Conservation (phyloP, 148 eudicot species). For the Drosera capensis region DNA sequence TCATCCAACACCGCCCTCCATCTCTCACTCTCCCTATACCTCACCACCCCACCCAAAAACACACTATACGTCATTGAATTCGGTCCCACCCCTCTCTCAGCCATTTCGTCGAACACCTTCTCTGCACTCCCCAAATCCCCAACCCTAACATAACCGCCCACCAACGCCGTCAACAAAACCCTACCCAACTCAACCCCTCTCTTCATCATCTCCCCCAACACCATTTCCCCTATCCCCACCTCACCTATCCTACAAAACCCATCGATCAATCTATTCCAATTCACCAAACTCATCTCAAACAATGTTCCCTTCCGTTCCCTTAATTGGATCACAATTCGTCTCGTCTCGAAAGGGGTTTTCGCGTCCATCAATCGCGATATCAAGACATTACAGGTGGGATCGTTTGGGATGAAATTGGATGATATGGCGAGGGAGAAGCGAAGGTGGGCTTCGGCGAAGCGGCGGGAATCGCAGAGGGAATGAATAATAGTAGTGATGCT, state of each 20-base stretch:
- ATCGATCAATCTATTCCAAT: slow-evolving; percentile 68
- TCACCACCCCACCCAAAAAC: slow-evolving; percentile 43
- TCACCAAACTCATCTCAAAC: slow-evolving; percentile 49
- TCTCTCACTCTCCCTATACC: slow-evolving; percentile 22
- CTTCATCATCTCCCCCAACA: slow-evolving; percentile 42
- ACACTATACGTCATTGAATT: slow-evolving; percentile 53
- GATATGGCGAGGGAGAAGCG: slow-evolving; percentile 25
- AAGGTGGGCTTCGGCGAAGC: slow-evolving; percentile 59
- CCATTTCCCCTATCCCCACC: slow-evolving; percentile 29
- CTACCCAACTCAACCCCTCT: slow-evolving; percentile 55
- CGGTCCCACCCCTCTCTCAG: slow-evolving; percentile 26
- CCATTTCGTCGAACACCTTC: slow-evolving; percentile 67
- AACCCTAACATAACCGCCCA: slow-evolving; percentile 43
- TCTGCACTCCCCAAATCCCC: slow-evolving; percentile 41
- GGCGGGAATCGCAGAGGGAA: slow-evolving; percentile 40
- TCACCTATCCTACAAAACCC: slow-evolving; percentile 29
- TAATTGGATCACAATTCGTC: slow-evolving; percentile 26
- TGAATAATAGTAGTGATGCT: slow-evolving; percentile 61
- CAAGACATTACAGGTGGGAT: slow-evolving; percentile 70
- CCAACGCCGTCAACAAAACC: slow-evolving; percentile 60
- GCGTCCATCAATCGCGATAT: slow-evolving; percentile 50
- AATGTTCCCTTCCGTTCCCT: slow-evolving; percentile 23
- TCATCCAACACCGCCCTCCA: slow-evolving; percentile 26
- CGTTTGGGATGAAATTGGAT: slow-evolving; percentile 32
- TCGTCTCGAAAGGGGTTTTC: slow-evolving; percentile 26